A percentile compares a stretch with the other conserved stretches of the same genome.
Evolutionary conservation across 129 eudicot species (phyloP).

Genomic region (Dittrichia graveolens): DNA sequence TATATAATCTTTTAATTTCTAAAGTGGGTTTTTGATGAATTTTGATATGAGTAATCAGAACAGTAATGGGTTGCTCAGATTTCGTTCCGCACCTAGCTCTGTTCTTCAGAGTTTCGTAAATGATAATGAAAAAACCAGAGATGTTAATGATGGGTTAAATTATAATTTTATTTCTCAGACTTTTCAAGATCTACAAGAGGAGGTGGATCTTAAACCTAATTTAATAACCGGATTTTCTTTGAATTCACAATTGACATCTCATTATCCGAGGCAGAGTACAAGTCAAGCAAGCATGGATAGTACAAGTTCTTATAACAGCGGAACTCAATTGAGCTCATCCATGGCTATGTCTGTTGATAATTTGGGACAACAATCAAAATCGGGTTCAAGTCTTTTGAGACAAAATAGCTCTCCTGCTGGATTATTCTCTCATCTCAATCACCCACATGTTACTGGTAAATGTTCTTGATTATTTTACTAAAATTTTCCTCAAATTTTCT

Average conservation of each 20-base stretch:
- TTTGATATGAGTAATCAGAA: conserved; percentile 39
- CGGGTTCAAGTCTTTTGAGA: conserved; percentile 59
- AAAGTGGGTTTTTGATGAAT: conserved; percentile 33
- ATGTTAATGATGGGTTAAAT: conserved; percentile 31
- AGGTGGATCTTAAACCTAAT: conserved; percentile 41
- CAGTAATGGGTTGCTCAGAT: conserved; percentile 60
- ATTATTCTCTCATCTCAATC: conserved; percentile 49
- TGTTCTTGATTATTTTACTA: conserved; percentile 15
- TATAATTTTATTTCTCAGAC: conserved; percentile 33
- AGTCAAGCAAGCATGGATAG: conserved; percentile 36
- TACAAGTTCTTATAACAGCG: conserved; percentile 24
- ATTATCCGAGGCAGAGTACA: conserved; percentile 52
- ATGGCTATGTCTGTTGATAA: conserved; percentile 38
- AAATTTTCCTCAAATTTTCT: neutral
- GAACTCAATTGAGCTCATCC: conserved; percentile 37
- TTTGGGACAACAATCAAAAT: conserved; percentile 31
- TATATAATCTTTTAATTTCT: neutral
- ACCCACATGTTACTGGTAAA: conserved; percentile 60
- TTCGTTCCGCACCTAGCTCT: conserved; percentile 72
- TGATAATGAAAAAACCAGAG: conserved; percentile 34
- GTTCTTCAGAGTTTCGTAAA: conserved; percentile 42
- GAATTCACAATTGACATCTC: conserved; percentile 56
- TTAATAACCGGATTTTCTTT: conserved; percentile 38
- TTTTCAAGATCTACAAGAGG: conserved; percentile 38
- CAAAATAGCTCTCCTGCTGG: conserved; percentile 98